Evolutionary conservation across 192 early-diverging fungal genomes (phyloP), one percentile per base, ranked within the genome.

Genomic region (Backusella liffmaniae): DNA sequence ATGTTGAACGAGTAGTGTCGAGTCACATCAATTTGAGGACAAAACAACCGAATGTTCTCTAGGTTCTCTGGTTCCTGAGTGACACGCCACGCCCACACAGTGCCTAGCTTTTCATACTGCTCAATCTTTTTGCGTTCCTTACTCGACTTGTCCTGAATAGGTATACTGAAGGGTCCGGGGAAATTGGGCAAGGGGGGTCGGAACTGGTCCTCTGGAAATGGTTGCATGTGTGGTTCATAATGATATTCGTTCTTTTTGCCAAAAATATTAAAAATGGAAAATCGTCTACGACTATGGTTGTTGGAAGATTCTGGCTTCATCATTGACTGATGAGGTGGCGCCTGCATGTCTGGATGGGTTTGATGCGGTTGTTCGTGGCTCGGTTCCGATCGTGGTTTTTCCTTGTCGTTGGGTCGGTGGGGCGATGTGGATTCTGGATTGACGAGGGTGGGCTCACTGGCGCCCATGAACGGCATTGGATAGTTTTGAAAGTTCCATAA

Each of bases 91-190:
- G 56, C 56, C 56, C 56, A 62, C 8, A 62, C 56, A 0, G 10
- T 29, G 8, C 56, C 56, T 9, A 62, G 26, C 9, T 62, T 62
- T 12, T 26, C 56, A 12, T 62, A 62, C 3, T 62, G 56, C 4
- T 62, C 56, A 62, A 62, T 62, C n/a, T 62, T 62, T 62, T 62
- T 62, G 9, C 12, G 56, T 62, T 62, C 56, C 21, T 62, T 62
- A 4, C 9, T 21, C 9, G 56, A 62, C 23, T 23, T 9, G 7
- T 26, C 56, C 26, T 62, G 56, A 12, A 62, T 29, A 1, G 56
- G 56, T 26, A 10, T 12, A 29, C 26, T 62, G 26, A 62, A 62
- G 26, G 21, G 3, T 26, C 56, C 56, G 9, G 7, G 23, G 1
- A 62, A 29, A 29, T 32, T 32, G 32, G 56, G 23, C 21, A 29